phyloP scores from a whole-genome alignment of 2,329 filamentous ascomycete species.

The Aspergillus sp. region DNA sequence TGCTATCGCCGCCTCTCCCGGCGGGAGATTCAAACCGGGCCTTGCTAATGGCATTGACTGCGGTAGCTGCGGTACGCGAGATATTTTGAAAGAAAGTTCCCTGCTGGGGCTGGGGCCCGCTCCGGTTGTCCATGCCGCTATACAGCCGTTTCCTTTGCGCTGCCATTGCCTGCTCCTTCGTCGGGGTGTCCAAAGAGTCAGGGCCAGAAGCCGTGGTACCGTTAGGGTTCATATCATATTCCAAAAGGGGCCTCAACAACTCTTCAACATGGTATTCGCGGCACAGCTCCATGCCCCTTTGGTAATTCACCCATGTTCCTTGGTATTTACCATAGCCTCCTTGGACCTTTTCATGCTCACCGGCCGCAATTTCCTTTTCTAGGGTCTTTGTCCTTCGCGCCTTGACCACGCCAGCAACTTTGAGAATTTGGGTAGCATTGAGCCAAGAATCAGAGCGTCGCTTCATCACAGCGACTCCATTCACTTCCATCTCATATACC shows the following conservation, averaged over 20 bases:
- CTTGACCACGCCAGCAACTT: slow-evolving; percentile 95
- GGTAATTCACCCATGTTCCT: slow-evolving; percentile 96
- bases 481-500: slow-evolving; percentile 98
- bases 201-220: slow-evolving; percentile 67
- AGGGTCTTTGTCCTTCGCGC: slow-evolving; percentile 96
- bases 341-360: slow-evolving; percentile 97
- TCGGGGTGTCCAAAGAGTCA: slow-evolving; percentile 85
- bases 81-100: slow-evolving; percentile 98
- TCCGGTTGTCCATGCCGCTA: slow-evolving; percentile 69
- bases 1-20: slow-evolving; percentile 63
- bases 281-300: slow-evolving; percentile 88
- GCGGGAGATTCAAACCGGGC: slow-evolving; percentile 87
- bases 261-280: slow-evolving; percentile 63
- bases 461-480: slow-evolving; percentile 91
- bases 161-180: slow-evolving; percentile 98
- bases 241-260: slow-evolving; percentile 47
- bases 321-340: slow-evolving; percentile 99
- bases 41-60: slow-evolving; percentile 95
- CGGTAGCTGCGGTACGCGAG: slow-evolving; percentile 86
- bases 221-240: slow-evolving; percentile 50
- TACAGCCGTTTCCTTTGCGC: slow-evolving; percentile 91
- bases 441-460: slow-evolving; percentile 92
- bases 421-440: slow-evolving; percentile 97
- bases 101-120: slow-evolving; percentile 61
- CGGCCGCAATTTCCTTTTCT: slow-evolving; percentile 94